Evolutionary conservation across 257 asterid species (phyloP), one percentile per base, ranked within the genome.

Genomic region (Anisodus tanguticus): DNA sequence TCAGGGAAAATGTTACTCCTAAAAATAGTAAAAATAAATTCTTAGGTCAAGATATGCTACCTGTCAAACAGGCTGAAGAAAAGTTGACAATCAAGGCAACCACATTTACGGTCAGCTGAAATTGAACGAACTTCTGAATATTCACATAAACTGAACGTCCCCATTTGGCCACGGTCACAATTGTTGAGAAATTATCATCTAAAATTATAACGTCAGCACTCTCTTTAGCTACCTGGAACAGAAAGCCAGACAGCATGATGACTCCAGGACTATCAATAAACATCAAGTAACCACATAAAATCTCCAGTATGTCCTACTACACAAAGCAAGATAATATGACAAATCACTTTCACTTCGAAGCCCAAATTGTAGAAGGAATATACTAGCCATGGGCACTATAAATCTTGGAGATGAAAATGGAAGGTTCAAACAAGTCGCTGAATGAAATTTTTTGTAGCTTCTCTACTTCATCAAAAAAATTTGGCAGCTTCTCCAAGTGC

Each of bases 61-160:
- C 99, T 80, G 98, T 95, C 89, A 95, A 91, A 91, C 99, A 95
- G 83, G 99, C 99, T 53, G 99, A 95, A 59, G 98, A 93, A 83
- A 95, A 95, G 91, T 95, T 95, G 91, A 95, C 99, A 41, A 96
- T 85, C 43, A 96, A 92, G 63, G 99, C 99, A 74, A 94, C 99
- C 84, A 96, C 97, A 82, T 96, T 96, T 35, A 96, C 99, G 0
- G 99, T 96, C 72, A 96, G 91, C 91, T 96, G 99, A 90, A 95
- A 95, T 83, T 94, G 98, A 83, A 95, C 98, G 54, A 95, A 95
- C 89, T 95, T 95, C 70, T 96, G 99, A 82, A 96, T 94, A 91
- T 96, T 96, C 41, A 94, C 89, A 17, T 96, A 96, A 67, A 96
- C 99, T 1, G 99, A 96, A 86, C 99, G 97, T 12, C 99, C 98